Base-by-base conservation (phyloP, 2,329 filamentous ascomycete species). In the Colletotrichum brevisporum region DNA sequence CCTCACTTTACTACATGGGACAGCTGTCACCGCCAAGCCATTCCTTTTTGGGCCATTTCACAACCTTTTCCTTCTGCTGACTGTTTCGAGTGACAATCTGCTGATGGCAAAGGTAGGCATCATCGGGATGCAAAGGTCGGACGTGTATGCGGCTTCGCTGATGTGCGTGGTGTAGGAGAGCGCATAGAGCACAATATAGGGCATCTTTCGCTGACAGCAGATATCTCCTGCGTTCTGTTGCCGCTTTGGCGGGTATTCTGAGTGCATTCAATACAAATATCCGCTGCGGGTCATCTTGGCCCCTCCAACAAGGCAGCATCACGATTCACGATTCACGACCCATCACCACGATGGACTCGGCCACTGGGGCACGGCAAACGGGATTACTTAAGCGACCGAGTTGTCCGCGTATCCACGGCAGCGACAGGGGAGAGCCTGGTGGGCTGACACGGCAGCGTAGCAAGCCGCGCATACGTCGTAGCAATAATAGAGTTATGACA, bases 371-470 rank as follows among this genome's bases (percentile, higher is more conserved):
- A 18, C 66, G 50, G 48, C 41, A 55, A 16, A 16, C 50, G 61
- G 66, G 50, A 48, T 65, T 66, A 67, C 36, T 24, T 67, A 67
- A 61, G 62, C 67, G 27, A 55, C 62, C 55, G 56, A 66, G 16
- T 21, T n/a, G 62, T 65, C 61, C 50, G 62, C 55, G 66, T 69
- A 39, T 61, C 63, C 48, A 61, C 56, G 55, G 55, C 18, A 52
- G 51, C 21, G 56, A 56, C 67, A 69, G 67, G 61, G 63, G 55
- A 50, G 24, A 27, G 56, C 55, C 66, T 26, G 21, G 63, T 69
- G 67, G 67, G 24, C 63, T 69, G 56, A 69, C 51, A 69, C 56
- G 51, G 52, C 56, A 69, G 51, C 62, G 51, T 69, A 56, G 67
- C 63, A 69, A 69, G 67, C 67, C 63, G 67, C 51, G 63, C 67